Base-by-base conservation (phyloP, 148 eudicot species). In the Polygonum maritimum region DNA sequence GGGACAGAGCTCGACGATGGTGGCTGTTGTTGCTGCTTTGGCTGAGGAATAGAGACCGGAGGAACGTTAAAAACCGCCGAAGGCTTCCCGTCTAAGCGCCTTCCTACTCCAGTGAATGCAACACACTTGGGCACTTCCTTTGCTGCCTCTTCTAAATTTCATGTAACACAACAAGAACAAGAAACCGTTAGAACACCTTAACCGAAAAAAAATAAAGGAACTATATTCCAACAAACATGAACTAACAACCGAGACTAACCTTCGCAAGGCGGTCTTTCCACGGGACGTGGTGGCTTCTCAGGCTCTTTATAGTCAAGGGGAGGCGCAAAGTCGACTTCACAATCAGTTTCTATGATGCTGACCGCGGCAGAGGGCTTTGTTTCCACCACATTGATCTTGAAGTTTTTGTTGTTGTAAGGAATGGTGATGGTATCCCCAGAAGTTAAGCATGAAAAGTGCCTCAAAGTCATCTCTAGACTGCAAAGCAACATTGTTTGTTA, bases 311-410 rank as follows among this genome's bases (percentile, higher is more conserved):
- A 62, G 31, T 62, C 69, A 11, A 62, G 69, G 38, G 69, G 69
- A 62, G 39, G 38, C 4, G 69, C 38, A 62, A 62, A 62, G 39
- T 62, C 69, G 69, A 62, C 69, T 62, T 62, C 69, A 62, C 38
- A 62, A 2, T 31, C 39, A 3, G 69, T 62, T 11, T 62, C 69
- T 26, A 62, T 62, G 36, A 62, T 31, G 16, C 69, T 62, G 11
- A 62, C 69, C 2, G 69, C 69, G 31, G 36, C 10, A 0, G 69
- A 62, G 11, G 39, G 69, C 39, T 62, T 62, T 62, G 69, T 12
- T 62, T 62, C 69, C 16, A 62, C 38, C 39, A 62, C 69, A 31
- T 62, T 62, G 16, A 62, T 62, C 13, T 31, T 22, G 36, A 62
- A 62, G 7, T 31, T 62, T 14, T 62, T 31, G 38, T 62, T 26